These are phyloP conservation scores for Phragmites australis DNA, from an alignment of 176 grass and related monocot genomes.

Conservation along the genomic window DNA sequence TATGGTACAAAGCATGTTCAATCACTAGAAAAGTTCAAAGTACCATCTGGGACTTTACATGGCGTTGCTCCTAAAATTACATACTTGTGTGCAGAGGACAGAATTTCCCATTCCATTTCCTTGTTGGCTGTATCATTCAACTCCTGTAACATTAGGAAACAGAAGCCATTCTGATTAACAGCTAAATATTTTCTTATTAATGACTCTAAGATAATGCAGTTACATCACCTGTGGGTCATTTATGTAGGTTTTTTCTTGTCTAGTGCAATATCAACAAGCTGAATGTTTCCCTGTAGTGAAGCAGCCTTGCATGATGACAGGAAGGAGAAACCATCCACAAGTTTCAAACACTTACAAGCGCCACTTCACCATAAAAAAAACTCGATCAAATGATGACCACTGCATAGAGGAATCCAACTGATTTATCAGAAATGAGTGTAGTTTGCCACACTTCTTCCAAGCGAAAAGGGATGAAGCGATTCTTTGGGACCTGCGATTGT, in stretches of 20 bases:
- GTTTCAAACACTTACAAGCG: slow-evolving; percentile 72
- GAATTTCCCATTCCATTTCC: neutral
- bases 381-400: slow-evolving; percentile 87
- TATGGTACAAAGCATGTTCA: neutral
- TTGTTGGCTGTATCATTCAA: neutral
- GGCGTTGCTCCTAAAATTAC: neutral
- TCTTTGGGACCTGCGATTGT: slow-evolving; percentile 69
- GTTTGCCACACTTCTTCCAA: neutral
- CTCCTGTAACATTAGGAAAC: neutral
- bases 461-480: neutral
- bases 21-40: neutral
- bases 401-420: neutral
- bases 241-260: slow-evolving; percentile 33
- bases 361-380: slow-evolving; percentile 94
- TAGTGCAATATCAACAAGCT: slow-evolving; percentile 69
- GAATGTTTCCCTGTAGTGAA: slow-evolving; percentile 71
- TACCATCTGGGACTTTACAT: neutral
- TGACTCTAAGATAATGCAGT: neutral
- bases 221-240: slow-evolving; percentile 6
- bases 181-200: neutral
- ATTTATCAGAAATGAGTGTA: neutral
- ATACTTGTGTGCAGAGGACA: neutral
- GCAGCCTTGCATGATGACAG: slow-evolving; percentile 67
- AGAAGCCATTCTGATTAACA: neutral
- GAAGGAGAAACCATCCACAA: slow-evolving; percentile 79